Percentiles rank a stretch among this genome's conserved stretches.
Evolutionary conservation across 305 asterid species (phyloP).

Genomic region (Solanum hybrid): DNA sequence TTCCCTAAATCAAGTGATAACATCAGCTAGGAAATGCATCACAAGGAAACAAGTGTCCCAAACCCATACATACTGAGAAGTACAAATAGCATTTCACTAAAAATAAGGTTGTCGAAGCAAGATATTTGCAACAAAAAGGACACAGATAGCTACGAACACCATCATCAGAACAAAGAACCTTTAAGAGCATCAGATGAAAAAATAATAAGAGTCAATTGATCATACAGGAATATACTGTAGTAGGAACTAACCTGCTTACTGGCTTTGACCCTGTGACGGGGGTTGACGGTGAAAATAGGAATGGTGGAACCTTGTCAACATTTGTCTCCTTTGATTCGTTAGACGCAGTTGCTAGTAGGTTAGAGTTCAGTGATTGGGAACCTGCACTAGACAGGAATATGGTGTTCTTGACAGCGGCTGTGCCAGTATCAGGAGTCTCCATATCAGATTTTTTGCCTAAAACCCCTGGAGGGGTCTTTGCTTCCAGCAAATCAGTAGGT

Average conservation of each 20-base stretch:
- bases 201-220: neutral
- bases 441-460: slow-evolving; percentile 18
- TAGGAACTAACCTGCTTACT: slow-evolving; percentile 10
- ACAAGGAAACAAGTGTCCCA: neutral
- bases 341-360: neutral
- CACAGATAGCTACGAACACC: neutral
- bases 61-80: neutral
- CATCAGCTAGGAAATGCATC: neutral
- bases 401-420: slow-evolving; percentile 19
- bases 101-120: neutral
- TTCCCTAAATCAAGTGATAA: neutral
- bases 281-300: neutral
- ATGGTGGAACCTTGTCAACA: slow-evolving; percentile 11
- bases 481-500: slow-evolving; percentile 18
- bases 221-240: neutral
- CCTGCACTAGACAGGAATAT: neutral
- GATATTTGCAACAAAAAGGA: neutral
- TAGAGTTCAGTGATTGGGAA: neutral
- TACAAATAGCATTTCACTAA: neutral
- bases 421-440: slow-evolving; percentile 11
- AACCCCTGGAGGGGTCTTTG: slow-evolving; percentile 13
- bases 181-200: neutral
- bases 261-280: neutral
- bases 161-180: neutral
- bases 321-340: neutral